Base-by-base conservation (phyloP, 345 rosid species). In the Anacardium occidentale region DNA sequence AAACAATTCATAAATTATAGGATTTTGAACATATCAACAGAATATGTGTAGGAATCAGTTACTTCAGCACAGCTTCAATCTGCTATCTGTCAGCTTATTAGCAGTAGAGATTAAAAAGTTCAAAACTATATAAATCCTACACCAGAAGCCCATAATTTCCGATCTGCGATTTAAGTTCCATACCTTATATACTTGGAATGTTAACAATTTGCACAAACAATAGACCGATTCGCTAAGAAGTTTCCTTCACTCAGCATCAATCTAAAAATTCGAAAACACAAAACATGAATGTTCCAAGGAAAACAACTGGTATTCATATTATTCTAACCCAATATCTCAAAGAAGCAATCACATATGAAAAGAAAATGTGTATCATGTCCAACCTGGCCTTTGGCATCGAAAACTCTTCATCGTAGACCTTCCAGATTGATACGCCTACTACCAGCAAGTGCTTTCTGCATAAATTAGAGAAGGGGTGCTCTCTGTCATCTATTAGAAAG, bases 351-450 rank as follows among this genome's bases (percentile, higher is more conserved):
- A 48, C 4, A 66, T 5, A 32, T 24, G 55, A 25, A 52, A 50
- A 26, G 29, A 57, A 64, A 53, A 29, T 10, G 1, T 45, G 0
- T 8, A n/a, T 12, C 5, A 66, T n/a, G 37, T 0, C 74, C 64
- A 78, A 95, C 99, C 94, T 96, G 96, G 84, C 95, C 99, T 81
- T 88, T 91, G 57, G 99, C 99, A 89, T 96, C 99, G 75, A 96
- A 96, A 12, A 96, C 97, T 75, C 87, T 85, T 98, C 99, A 96
- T 6, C 97, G 83, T 66, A 95, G 85, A 69, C 99, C 99, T 64
- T 95, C 99, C 42, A 96, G 84, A 80, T 91, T 82, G 75, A 93
- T 96, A 68, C 97, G 90, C 83, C 84, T 87, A 70, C 93, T 78
- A 42, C 98, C 99, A 67, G 99, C 96, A 77, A 90, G 79, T 47